A percentile compares a stretch with the other conserved stretches of the same genome.
Evolutionary conservation across 2,329 filamentous ascomycete species (phyloP).

Genomic region (Lomentospora prolificans): DNA sequence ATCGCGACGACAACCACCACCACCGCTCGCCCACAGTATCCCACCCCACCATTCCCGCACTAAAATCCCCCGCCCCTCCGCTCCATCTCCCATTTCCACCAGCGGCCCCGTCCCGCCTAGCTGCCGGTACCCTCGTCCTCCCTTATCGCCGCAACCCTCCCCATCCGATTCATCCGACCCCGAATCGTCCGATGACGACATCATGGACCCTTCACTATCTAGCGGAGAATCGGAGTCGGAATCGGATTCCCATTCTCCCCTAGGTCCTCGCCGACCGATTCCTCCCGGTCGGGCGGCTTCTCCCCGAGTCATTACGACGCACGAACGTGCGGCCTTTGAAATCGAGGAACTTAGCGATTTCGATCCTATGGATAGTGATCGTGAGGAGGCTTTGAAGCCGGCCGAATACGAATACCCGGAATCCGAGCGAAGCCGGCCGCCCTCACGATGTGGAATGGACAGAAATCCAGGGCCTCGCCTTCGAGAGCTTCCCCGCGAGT

Average conservation of each 20-base stretch:
- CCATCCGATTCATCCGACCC: background rate
- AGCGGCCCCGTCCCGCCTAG: background rate
- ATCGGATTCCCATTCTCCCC: slow-evolving; percentile 10
- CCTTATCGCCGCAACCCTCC: slow-evolving; percentile 6
- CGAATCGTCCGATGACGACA: slow-evolving; percentile 4
- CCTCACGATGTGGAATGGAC: slow-evolving; percentile 21
- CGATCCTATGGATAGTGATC: slow-evolving; percentile 34
- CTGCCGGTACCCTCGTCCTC: background rate
- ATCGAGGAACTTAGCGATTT: slow-evolving; percentile 37
- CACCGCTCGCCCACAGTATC: background rate
- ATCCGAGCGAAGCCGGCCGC: slow-evolving; percentile 30
- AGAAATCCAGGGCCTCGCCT: slow-evolving; percentile 12
- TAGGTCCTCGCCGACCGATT: background rate
- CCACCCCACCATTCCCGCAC: background rate
- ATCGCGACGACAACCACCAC: background rate
- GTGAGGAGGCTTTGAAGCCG: slow-evolving; percentile 33
- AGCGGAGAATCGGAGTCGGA: slow-evolving; percentile 9
- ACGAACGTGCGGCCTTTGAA: slow-evolving; percentile 18
- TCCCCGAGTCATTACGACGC: slow-evolving; percentile 1
- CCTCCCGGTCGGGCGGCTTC: background rate
- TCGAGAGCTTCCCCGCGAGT: slow-evolving; percentile 29
- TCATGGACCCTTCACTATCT: background rate
- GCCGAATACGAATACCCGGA: slow-evolving; percentile 35
- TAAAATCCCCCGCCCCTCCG: background rate
- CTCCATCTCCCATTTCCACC: background rate